Base-by-base conservation (phyloP, 192 early-diverging fungal genomes). In the Gigaspora rosea region DNA sequence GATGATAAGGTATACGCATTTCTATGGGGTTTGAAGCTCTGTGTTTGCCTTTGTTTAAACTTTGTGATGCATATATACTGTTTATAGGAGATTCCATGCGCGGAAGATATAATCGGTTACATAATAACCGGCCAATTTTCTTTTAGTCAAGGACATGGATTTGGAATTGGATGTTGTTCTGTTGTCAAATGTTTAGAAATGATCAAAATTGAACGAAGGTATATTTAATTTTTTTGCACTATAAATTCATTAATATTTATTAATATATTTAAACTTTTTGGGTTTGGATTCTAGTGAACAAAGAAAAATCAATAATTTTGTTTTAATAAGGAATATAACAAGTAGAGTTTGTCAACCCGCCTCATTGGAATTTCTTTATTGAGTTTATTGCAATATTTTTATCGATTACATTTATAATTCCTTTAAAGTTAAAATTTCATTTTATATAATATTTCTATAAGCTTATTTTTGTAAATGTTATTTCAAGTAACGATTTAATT, bases 101-200 rank as follows among this genome's bases (percentile, higher is more conserved):
- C 80, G 22, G 67, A 74, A 9, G 80, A 82, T 0, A 72, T 89
- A 20, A 84, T 95, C 73, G 94, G 94, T 15, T 93, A 91, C 78
- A 77, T 93, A 18, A 93, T 91, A 2, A 89, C 88, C 11, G 93
- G 92, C 4, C 81, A 87, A 11, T 94, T 88, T 70, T 92, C 92
- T 20, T 85, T 91, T 49, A 82, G 81, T 18, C 73, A 84, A 22
- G 94, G 92, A 20, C 76, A 88, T 36, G 88, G 86, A 27, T 84
- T 83, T 50, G 92, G 88, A 13, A 86, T 94, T 47, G 93, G 89
- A 57, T 88, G 86, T 76, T 92, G 91, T 68, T 80, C 85, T 48
- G 56, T 90, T 0, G 57, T 75, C 1, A 88, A 87, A 1, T 57
- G 93, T 13, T 77, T 82, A n/a, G 78, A 82, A 15, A 22, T 88